A percentile compares a stretch with the other conserved stretches of the same genome.
These are phyloP conservation scores for Mucor piriformis DNA, from an alignment of 371 early-diverging fungal genomes.

Conservation along the genomic window DNA sequence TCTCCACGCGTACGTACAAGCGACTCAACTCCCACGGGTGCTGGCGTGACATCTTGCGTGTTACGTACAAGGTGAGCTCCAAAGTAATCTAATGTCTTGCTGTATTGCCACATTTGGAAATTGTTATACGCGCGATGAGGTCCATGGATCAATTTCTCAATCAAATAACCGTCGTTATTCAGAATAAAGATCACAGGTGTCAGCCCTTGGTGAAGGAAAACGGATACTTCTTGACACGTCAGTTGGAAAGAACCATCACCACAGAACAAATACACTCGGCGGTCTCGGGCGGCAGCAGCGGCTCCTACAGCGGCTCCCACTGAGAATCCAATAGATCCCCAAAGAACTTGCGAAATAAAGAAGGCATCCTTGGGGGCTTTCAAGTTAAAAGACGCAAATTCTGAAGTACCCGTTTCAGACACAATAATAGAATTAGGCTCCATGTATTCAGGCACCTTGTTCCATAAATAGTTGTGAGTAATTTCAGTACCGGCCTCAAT, in stretches of 20 bases:
- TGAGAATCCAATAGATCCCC: constrained; percentile 53
- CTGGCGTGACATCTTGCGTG: constrained; percentile 3
- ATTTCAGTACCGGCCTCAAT: constrained; percentile 26
- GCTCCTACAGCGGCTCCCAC: constrained; percentile 42
- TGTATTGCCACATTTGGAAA: constrained; percentile 55
- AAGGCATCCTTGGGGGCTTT: constrained; percentile 37
- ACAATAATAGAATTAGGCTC: constrained; percentile 39
- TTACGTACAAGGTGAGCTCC: constrained; percentile 35
- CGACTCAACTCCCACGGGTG: constrained; percentile 32
- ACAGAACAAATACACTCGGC: constrained; percentile 47
- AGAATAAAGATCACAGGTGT: constrained; percentile 51
- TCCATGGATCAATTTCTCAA: constrained; percentile 58
- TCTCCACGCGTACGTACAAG: constrained; percentile 33
- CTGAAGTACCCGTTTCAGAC: constrained; percentile 58
- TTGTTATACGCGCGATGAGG: constrained; percentile 49
- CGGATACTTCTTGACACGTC: constrained; percentile 52
- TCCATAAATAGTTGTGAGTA: constrained; percentile 53
- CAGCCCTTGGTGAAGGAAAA: constrained; percentile 50
- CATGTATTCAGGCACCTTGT: constrained; percentile 37
- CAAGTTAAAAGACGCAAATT: constrained; percentile 47
- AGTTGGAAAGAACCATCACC: constrained; percentile 63
- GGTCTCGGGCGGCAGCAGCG: constrained; percentile 30
- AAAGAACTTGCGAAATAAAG: constrained; percentile 44
- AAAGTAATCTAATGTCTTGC: constrained; percentile 47
- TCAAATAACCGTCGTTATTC: constrained; percentile 59